phyloP scores from a whole-genome alignment of 1,284 basidiomycete species.

The Leccinum fallax region DNA sequence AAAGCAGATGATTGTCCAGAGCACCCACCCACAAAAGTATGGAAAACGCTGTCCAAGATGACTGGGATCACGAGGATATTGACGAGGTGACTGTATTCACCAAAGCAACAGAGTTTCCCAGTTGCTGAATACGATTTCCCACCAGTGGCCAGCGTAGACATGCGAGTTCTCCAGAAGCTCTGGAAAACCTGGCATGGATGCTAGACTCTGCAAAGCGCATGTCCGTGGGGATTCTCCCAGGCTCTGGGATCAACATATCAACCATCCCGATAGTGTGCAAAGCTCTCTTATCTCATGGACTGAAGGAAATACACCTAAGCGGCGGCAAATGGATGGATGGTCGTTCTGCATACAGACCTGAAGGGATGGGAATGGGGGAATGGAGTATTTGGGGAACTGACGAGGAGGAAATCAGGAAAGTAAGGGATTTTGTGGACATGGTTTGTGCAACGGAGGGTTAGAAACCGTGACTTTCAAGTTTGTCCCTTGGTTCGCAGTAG shows the following conservation, averaged over 20 bases:
- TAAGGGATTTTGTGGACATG: constrained; percentile 51
- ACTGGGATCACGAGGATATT: constrained; percentile 70
- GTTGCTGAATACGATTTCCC: constrained; percentile 6
- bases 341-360: constrained; percentile 50
- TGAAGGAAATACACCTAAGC: constrained; percentile 72
- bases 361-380: constrained; percentile 73
- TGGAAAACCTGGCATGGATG: constrained; percentile 48
- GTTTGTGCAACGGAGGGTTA: neutral
- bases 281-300: constrained; percentile 52
- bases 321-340: constrained; percentile 63
- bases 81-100: constrained; percentile 56
- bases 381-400: constrained; percentile 71
- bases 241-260: constrained; percentile 66
- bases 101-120: neutral
- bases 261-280: constrained; percentile 52
- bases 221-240: constrained; percentile 61
- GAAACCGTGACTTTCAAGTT: no score
- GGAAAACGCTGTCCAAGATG: constrained; percentile 54
- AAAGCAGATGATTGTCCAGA: neutral
- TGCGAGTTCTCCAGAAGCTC: constrained; percentile 39
- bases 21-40: constrained; percentile 43
- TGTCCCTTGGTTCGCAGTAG: no score
- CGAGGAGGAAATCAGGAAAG: constrained; percentile 50
- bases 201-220: constrained; percentile 34
- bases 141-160: constrained; percentile 53